Base-by-base conservation (phyloP, 768 basidiomycete species). In the Candolleomyces efflorescens region DNA sequence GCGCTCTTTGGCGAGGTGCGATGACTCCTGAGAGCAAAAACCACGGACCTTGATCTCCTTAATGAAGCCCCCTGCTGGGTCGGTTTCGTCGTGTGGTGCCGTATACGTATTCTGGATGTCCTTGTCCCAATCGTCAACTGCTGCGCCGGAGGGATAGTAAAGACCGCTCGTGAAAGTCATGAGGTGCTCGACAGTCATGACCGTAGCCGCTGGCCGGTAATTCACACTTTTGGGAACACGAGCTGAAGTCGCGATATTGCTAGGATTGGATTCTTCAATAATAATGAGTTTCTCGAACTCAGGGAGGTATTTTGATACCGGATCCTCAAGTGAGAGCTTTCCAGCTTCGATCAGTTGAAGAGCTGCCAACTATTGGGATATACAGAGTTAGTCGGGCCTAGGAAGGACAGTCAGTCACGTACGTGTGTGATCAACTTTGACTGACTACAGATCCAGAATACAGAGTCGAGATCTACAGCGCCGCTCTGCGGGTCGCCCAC, bases 381-480 rank as follows among this genome's bases (percentile, higher is more conserved):
- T 55, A 15, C 22, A 53, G 12, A 6, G 22, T n/a, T 13, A 20
- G 2, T 17, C 37, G 15, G 18, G 23, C 15, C 37, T n/a, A 38
- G 32, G 38, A 27, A 27, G 36, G 38, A 26, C 22, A 4, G 58
- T 38, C 38, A 46, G 23, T 11, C 5, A 63, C 70, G 1, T 51
- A 71, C 75, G 15, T 69, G 62, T 41, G 67, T 63, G 24, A 75
- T 65, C 60, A 75, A 59, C 60, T 76, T 75, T 1, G 73, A 73
- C 58, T 73, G 71, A 54, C 75, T 76, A 57, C 73, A 75, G 26
- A 76, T 66, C 74, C 74, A 75, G 53, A 74, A 74, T n/a, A 75
- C 54, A 17, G 68, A 68, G 54, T 75, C 68, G 5, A 68, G 63
- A 49, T 61, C 63, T 15, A 75, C 55, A 12, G 64, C 59, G 2